Base-by-base conservation (phyloP, 129 eudicot genomes). In the Flaveria robusta region DNA sequence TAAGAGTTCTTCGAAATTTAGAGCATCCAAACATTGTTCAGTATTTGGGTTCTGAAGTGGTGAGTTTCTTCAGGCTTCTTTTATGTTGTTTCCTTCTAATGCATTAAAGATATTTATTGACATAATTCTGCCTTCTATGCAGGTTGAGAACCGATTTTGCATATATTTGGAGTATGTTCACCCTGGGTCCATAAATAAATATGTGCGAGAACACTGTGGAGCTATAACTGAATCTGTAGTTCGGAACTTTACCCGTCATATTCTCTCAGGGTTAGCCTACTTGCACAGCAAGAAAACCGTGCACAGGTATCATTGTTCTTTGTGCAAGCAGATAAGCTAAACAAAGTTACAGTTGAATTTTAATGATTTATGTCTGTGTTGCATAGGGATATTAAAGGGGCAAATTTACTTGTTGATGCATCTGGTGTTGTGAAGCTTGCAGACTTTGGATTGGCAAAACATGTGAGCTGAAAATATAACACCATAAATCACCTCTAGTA, bases 391-490 rank as follows among this genome's bases (percentile, higher is more conserved):
- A 93, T 93, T 54, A 93, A 93, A 83, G 98, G 98, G 66, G 96
- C 98, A 43, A 93, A 93, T 85, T 83, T 93, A 76, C 98, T 93
- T 74, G 98, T 93, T 68, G 88, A 86, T 91, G 79, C 96, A 84
- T 85, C 83, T 39, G 98, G 98, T 13, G 96, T 88, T 71, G 98
- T 93, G 75, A 93, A 93, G 86, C 96, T 93, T 69, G 98, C 98
- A 2, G 98, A 93, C 77, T 93, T 93, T 84, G 98, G 98, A 76
- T 73, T 91, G 84, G 97, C 98, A 31, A 93, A 93, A 83, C 98
- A 88, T 77, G 98, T 93, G 75, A 88, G 92, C 67, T 77, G 70
- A 78, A 18, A 45, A 52, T 79, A 22, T 71, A 68, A 64, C 77
- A 46, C 31, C 41, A 68, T 64, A 73, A 34, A 45, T 55, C 60